Base-by-base conservation (phyloP, 2,329 filamentous ascomycete genomes). In the Macrophomina phaseolina region DNA sequence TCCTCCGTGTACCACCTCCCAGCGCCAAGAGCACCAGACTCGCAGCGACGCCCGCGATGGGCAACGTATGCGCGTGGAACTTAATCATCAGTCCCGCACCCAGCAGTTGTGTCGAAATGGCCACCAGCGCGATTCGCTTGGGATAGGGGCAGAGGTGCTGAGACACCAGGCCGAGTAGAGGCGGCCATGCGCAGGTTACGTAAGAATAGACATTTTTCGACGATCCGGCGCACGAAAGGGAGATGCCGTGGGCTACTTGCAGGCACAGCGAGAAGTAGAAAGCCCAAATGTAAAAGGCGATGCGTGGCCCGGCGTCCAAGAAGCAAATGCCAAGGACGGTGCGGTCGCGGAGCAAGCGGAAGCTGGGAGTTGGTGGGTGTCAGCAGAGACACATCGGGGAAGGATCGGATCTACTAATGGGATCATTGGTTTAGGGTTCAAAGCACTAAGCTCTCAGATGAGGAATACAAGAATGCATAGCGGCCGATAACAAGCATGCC, bases 291-390 rank as follows among this genome's bases (percentile, higher is more conserved):
- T 75, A 76, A 67, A 70, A 63, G 30, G 40, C 42, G 18, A 40
- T 74, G 63, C 68, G 69, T 63, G 75, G 73, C 23, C 12, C 70
- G 7, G 46, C 46, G 45, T 82, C 79, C 1, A 87, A 74, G 5
- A 84, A 65, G 67, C 82, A 87, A 2, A 85, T 83, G 3, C 85
- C 84, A 6, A 85, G 68, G 12, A 86, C 81, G 23, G 84, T 85
- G n/a, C 80, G 79, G 46, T 84, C 77, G 63, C 75, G 79, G 65
- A 86, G 79, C 34, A 85, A 75, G 18, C 81, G 71, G 78, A 78
- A 85, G 7, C 38, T 9, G 38, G 38, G 38, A 40, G 7, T 40
- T 14, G 14, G 7, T 14, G 7, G 7, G 38, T 9, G 14, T 40
- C 38, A 40, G 38, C 38, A 9, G 14, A 40, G 7, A 40, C 14